Conservation (phyloP, 345 rosid species). For the Moricandia moricandioides region DNA sequence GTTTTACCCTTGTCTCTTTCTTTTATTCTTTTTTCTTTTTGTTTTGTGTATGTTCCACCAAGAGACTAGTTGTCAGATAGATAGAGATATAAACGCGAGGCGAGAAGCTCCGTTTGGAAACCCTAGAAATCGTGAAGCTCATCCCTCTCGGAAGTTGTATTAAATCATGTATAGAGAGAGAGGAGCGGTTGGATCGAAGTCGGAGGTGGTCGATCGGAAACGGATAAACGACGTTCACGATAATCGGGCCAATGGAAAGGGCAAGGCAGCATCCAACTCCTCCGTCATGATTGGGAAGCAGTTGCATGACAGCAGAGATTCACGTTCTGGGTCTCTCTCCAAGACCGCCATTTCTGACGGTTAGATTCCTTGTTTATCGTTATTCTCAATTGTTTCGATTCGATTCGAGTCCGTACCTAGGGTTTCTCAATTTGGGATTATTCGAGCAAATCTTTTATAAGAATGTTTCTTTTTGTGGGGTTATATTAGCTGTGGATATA, state of each 20-base stretch:
- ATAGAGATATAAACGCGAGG: not conserved
- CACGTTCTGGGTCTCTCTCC: conserved; percentile 51
- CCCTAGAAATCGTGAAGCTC: conserved; percentile 11
- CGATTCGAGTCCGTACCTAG: not conserved
- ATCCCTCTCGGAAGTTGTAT: not conserved
- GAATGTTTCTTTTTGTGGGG: not conserved
- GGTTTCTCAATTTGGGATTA: conserved; percentile 2
- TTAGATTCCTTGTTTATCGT: conserved; percentile 22
- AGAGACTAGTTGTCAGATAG: conserved; percentile 19
- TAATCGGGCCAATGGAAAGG: conserved; percentile 73
- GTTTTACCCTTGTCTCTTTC: conserved; percentile 27
- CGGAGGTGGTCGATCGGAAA: conserved; percentile 82
- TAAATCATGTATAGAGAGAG: conserved; percentile 43
- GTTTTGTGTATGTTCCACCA: conserved; percentile 17
- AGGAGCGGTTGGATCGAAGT: conserved; percentile 57
- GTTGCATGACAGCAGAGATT: conserved; percentile 47
- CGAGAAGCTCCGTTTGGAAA: conserved; percentile 24
- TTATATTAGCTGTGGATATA: conserved; percentile 50
- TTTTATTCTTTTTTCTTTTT: conserved; percentile 31
- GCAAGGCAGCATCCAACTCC: conserved; percentile 44
- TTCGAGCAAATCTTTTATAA: not conserved
- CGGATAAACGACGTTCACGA: conserved; percentile 74
- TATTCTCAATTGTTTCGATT: not conserved
- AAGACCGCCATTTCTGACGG: conserved; percentile 67
- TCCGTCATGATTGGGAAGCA: conserved; percentile 57